Evolutionary conservation across 208 protist genomes (phyloP), one percentile per base, ranked within the genome.

Genomic region (Blastocrithidia nonstop): DNA sequence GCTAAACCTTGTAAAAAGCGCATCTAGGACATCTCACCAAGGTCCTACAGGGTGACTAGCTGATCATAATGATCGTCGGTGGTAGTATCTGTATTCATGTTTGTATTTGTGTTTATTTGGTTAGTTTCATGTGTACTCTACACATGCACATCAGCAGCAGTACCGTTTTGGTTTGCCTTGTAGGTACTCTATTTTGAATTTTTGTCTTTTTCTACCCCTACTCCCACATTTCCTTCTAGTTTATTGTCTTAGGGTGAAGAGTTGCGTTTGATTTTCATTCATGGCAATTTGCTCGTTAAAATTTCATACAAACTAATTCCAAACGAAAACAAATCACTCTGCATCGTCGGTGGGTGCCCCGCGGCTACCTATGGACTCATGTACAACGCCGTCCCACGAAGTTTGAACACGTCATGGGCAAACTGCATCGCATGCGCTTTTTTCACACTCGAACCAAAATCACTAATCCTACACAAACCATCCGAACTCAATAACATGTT

Each of bases 381-480:
- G 57, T 89, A 85, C 2, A 63, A 57, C 24, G 75, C 61, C 29
- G 74, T 85, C 35, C 79, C 74, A 13, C 65, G 65, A 22, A 73
- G 55, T 20, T 38, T 20, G 39, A 57, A 67, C 5, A 73, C 59
- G 25, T 67, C 58, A 31, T 56, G 8, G 43, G 31, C 15, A 26
- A 44, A 19, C 44, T 23, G 58, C 31, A 31, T 66, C 54, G 37
- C 33, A 54, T 45, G 35, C 61, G 62, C 40, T 43, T 47, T 55
- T 39, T 62, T 49, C 26, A 84, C 37, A 72, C 71, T 88, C 75
- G 93, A 97, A 15, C 86, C 86, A 51, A 94, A 90, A 59, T 91
- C 81, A 46, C 61, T 73, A 23, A 93, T 47, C 39, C 86, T 88
- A 49, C 82, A 80, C 6, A 48, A 36, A n/a, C 84, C 88, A 15